Conservation (phyloP, 2,329 filamentous ascomycete species). For the Penicillium sp. region DNA sequence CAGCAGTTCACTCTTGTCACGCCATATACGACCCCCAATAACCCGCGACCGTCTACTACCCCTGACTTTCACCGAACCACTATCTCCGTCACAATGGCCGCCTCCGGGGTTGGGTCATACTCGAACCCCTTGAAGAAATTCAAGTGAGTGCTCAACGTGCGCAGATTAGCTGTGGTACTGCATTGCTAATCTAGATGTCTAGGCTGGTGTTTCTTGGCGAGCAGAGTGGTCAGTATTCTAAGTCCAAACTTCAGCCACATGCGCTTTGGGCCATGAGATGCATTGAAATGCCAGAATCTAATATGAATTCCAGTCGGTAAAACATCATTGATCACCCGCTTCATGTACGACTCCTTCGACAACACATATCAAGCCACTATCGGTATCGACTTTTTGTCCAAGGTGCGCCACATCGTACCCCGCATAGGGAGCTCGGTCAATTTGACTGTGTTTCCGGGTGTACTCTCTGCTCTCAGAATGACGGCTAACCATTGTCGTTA, state of each 20-base stretch:
- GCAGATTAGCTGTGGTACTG: neutral
- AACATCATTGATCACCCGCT: constrained; percentile 96
- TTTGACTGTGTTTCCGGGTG: neutral
- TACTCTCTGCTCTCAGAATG: neutral
- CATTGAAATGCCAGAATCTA: constrained; percentile 11
- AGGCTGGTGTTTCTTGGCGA: constrained; percentile 97
- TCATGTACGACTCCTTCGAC: constrained; percentile 99
- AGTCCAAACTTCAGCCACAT: constrained; percentile 4
- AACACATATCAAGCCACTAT: constrained; percentile 99
- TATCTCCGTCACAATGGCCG: constrained; percentile 68
- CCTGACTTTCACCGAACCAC: constrained; percentile 32
- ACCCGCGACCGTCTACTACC: constrained; percentile 21
- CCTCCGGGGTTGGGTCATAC: constrained; percentile 78
- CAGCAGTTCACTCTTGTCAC: neutral
- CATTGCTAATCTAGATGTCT: constrained; percentile 31
- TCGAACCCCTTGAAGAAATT: constrained; percentile 99
- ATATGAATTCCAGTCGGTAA: constrained; percentile 73
- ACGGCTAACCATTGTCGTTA: constrained; percentile 36
- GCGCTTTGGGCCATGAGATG: neutral
- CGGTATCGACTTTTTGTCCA: constrained; percentile 98
- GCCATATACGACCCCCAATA: constrained; percentile 3
- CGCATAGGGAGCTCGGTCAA: neutral
- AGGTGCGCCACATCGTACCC: constrained; percentile 58
- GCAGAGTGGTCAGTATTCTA: constrained; percentile 77
- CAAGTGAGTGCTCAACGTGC: constrained; percentile 65